Percentiles rank a stretch among this genome's conserved stretches.
Evolutionary conservation across 495 filamentous ascomycete species (phyloP).

Genomic region (Penicillium mononematosum): DNA sequence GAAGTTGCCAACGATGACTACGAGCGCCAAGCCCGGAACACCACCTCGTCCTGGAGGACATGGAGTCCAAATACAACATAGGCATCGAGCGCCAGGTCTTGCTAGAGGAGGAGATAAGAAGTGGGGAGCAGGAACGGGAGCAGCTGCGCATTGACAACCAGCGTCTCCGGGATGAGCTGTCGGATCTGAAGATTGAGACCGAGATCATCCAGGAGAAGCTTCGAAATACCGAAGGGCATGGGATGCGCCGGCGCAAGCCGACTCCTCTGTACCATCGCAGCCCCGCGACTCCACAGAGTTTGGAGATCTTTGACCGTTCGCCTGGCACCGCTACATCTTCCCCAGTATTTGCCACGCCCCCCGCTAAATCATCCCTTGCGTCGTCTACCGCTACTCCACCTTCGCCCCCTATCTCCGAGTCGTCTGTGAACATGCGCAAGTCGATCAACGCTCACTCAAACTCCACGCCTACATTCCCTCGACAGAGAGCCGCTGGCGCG

Average conservation of each 20-base stretch:
- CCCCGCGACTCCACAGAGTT: slow-evolving; percentile 50
- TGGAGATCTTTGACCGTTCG: slow-evolving; percentile 52
- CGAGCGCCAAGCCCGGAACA: slow-evolving; percentile 91
- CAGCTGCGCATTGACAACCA: slow-evolving; percentile 82
- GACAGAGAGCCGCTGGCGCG: slow-evolving; percentile 37
- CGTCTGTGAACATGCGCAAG: slow-evolving; percentile 45
- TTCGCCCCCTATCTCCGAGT: slow-evolving; percentile 59
- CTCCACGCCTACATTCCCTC: slow-evolving; percentile 41
- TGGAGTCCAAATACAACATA: slow-evolving; percentile 95
- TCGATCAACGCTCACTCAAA: slow-evolving; percentile 39
- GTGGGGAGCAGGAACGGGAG: slow-evolving; percentile 88
- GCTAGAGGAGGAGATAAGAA: slow-evolving; percentile 90
- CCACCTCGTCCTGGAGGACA: slow-evolving; percentile 92
- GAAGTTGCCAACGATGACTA: slow-evolving; percentile 98
- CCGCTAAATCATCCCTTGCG: slow-evolving; percentile 66
- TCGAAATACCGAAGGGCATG: slow-evolving; percentile 59
- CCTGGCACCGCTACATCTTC: slow-evolving; percentile 68
- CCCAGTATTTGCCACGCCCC: slow-evolving; percentile 69
- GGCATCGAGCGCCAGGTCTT: slow-evolving; percentile 89
- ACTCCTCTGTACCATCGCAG: slow-evolving; percentile 48
- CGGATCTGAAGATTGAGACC: slow-evolving; percentile 88
- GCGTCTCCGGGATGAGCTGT: slow-evolving; percentile 81
- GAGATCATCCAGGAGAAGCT: slow-evolving; percentile 94
- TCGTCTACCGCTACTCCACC: slow-evolving; percentile 74
- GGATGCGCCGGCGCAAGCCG: slow-evolving; percentile 54